Percentiles rank a stretch among this genome's conserved stretches.
These are phyloP conservation scores for Lactarius sanguifluus DNA, from an alignment of 768 basidiomycete genomes.

Conservation along the genomic window DNA sequence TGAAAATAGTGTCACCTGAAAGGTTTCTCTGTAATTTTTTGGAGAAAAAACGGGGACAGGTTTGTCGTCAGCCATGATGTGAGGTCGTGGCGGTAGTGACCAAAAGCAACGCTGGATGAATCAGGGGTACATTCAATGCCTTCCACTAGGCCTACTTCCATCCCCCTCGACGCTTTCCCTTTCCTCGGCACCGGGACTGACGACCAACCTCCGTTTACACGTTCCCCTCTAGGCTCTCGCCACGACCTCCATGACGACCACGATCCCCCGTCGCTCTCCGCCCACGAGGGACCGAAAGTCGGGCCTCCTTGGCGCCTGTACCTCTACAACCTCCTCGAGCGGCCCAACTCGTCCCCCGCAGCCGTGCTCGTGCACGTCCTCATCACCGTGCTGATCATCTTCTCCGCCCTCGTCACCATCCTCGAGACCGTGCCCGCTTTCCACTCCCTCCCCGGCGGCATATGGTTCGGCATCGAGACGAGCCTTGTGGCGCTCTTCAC, in stretches of 20 bases:
- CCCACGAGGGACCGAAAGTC: not conserved
- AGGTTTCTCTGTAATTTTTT: slow-evolving; percentile 35
- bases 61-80: slow-evolving; percentile 9
- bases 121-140: slow-evolving; percentile 15
- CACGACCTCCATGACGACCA: not conserved
- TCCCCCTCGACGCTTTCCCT: slow-evolving; percentile 14
- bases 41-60: slow-evolving; percentile 28
- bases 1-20: slow-evolving; percentile 32
- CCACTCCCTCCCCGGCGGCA: slow-evolving; percentile 61
- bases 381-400: slow-evolving; percentile 67
- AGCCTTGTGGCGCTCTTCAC: slow-evolving; percentile 83
- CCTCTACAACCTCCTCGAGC: slow-evolving; percentile 72
- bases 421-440: slow-evolving; percentile 79
- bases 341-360: slow-evolving; percentile 69
- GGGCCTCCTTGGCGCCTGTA: slow-evolving; percentile 58
- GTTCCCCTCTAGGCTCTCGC: not conserved
- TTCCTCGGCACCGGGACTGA: slow-evolving; percentile 6
- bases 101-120: not conserved
- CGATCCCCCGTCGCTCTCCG: not conserved
- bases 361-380: slow-evolving; percentile 77
- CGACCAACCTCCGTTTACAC: slow-evolving; percentile 10
- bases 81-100: not conserved
- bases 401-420: slow-evolving; percentile 74
- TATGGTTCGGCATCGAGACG: slow-evolving; percentile 90
- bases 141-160: slow-evolving; percentile 10